phyloP scores from a whole-genome alignment of 768 basidiomycete species.

The Megacollybia marginata region DNA sequence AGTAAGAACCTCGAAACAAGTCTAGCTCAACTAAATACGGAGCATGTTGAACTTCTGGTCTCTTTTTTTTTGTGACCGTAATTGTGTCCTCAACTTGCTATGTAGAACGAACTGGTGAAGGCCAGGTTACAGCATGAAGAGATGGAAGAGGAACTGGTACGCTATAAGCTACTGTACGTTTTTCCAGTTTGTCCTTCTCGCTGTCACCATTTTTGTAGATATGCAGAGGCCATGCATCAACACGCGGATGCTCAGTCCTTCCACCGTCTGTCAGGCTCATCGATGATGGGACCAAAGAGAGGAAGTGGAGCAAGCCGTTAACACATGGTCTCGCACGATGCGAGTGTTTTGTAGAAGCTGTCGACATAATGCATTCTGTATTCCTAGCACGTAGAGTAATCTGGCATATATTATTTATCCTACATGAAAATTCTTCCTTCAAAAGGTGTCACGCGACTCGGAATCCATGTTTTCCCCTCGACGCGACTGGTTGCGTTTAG shows the following conservation, averaged over 20 bases:
- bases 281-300: not conserved
- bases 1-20: slow-evolving; percentile 78
- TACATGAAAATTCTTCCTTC: not conserved
- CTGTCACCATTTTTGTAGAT: slow-evolving; percentile 21
- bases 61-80: slow-evolving; percentile 12
- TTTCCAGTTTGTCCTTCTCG: slow-evolving; percentile 3
- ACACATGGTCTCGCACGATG: not conserved
- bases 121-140: slow-evolving; percentile 86
- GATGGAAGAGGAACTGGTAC: slow-evolving; percentile 87
- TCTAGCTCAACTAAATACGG: slow-evolving; percentile 71
- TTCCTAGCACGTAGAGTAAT: not conserved
- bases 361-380: not conserved
- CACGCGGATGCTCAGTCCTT: slow-evolving; percentile 66
- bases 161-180: slow-evolving; percentile 80
- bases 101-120: slow-evolving; percentile 88
- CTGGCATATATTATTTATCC: not conserved
- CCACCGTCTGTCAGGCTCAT: slow-evolving; percentile 45
- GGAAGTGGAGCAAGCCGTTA: slow-evolving; percentile 1
- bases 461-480: not conserved
- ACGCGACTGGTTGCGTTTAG: not conserved
- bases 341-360: not conserved
- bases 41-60: slow-evolving; percentile 75
- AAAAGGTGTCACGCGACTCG: not conserved
- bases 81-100: not conserved
- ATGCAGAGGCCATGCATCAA: slow-evolving; percentile 73